These are phyloP conservation scores for Paecilomyces niveus DNA, from an alignment of 2,329 filamentous ascomycete species.

Conservation along the genomic window DNA sequence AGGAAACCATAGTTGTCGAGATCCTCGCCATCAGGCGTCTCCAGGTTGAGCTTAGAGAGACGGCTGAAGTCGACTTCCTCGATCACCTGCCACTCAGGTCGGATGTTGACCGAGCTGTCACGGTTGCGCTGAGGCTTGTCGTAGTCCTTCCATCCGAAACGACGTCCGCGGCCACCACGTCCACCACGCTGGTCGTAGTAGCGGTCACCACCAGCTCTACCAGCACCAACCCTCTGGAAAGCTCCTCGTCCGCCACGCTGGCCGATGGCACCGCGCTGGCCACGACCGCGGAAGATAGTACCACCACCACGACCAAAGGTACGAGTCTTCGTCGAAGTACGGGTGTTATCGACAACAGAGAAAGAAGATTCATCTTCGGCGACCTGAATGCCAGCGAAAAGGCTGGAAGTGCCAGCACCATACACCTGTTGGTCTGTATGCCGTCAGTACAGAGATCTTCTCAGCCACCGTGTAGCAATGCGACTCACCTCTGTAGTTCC, in stretches of 20 bases:
- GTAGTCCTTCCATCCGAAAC: conserved; percentile 98
- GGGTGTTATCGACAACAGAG: conserved; percentile 93
- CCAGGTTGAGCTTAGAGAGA: conserved; percentile 89
- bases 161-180: conserved; percentile 65
- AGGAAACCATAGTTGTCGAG: conserved; percentile 94
- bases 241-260: conserved; percentile 64
- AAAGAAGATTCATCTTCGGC: conserved; percentile 96
- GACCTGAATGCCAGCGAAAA: conserved; percentile 75
- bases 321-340: conserved; percentile 75
- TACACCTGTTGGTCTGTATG: conserved; percentile 86
- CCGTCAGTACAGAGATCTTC: conserved; percentile 9
- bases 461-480: conserved; percentile 1
- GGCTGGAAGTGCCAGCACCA: conserved; percentile 74
- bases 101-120: conserved; percentile 92
- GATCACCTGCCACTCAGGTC: conserved; percentile 87
- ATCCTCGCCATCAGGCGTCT: conserved; percentile 91
- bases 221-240: conserved; percentile 66
- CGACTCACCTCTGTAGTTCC: conserved; percentile 76
- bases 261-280: conserved; percentile 61
- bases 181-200: conserved; percentile 65
- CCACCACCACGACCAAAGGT: conserved; percentile 78
- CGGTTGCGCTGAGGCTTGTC: conserved; percentile 97
- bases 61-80: conserved; percentile 99
- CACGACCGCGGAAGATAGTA: conserved; percentile 75
- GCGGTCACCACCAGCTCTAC: conserved; percentile 55